Evolutionary conservation across 805 yeast genomes (phyloP), one percentile per base, ranked within the genome.

Genomic region (Clavispora santaluciae): DNA sequence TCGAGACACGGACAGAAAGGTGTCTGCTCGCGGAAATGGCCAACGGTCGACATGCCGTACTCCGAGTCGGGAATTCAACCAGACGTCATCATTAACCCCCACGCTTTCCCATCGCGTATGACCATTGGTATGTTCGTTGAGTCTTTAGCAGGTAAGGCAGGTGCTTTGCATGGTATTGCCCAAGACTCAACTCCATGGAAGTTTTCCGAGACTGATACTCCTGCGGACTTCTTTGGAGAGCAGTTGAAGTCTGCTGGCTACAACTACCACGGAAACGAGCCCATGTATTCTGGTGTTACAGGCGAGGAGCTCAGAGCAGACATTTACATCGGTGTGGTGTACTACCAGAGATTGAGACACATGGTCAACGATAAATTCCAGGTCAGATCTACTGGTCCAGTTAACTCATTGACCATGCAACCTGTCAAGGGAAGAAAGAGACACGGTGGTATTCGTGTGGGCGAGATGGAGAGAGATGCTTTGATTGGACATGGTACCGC

Each of bases 301-400:
- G 99, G 99, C 56, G 97, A 93, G 67, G 99, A 93, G 71, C 73
- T 93, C 54, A 76, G 97, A 56, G 95, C 86, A 20, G 99, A 93
- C 63, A 93, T 93, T 51, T 93, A 93, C 68, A 79, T 93, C 51
- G 99, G 99, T 54, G 90, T 90, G 55, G 99, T 93, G 39, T 93
- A 88, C 72, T 93, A 93, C 70, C 99, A 93, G 73, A 81, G 99
- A 72, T 78, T 93, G 74, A 83, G 99, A 73, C 99, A 93, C 67
- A 93, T 93, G 99, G 99, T 93, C 50, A 93, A 93, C 74, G 99
- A 93, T 64, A 93, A 93, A 78, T 93, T 89, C 86, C 99, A 93
- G 73, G 99, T 93, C 39, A 85, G 99, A 70, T 87, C 97, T 5
- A 93, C 99, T 13, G 99, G 99, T 60, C 98, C 98, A 6, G 98